Percentiles rank a stretch among this genome's conserved stretches.
phyloP scores from a whole-genome alignment of 441 rosid species.

The Populus hybrid region DNA sequence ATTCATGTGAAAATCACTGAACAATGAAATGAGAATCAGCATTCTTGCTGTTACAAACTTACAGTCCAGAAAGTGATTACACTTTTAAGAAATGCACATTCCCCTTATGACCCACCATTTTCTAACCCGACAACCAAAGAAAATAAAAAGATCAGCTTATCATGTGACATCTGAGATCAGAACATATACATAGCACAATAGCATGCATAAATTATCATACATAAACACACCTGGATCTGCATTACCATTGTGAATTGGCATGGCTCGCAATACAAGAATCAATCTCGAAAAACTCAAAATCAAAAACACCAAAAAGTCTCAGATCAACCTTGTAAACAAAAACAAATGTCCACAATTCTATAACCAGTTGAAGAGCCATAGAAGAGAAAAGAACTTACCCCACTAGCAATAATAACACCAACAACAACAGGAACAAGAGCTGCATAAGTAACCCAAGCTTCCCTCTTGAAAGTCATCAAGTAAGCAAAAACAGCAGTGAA shows the following conservation, averaged over 20 bases:
- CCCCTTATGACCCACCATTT: not conserved
- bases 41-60: too few relatives aligned
- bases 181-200: not conserved
- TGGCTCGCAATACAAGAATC: not conserved
- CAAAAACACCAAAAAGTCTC: not conserved
- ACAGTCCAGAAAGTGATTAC: too few relatives aligned
- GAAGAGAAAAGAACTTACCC: conserved; percentile 43
- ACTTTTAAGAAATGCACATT: not conserved
- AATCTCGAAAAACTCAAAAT: conserved; percentile 4
- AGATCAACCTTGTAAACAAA: conserved; percentile 19
- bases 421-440: conserved; percentile 84
- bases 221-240: conserved; percentile 24
- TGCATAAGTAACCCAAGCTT: conserved; percentile 85
- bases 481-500: conserved; percentile 90
- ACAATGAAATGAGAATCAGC: too few relatives aligned
- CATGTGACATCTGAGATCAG: conserved; percentile 10
- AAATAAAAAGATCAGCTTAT: not conserved
- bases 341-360: not conserved
- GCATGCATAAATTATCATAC: conserved; percentile 6
- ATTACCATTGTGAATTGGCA: not conserved
- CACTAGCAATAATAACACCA: conserved; percentile 86
- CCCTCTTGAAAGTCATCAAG: conserved; percentile 76
- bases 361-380: not conserved
- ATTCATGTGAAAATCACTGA: not conserved
- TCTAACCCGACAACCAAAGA: not conserved